A percentile compares a stretch with the other conserved stretches of the same genome.
phyloP scores from a whole-genome alignment of 768 basidiomycete genomes.

The Suillus bovinus region DNA sequence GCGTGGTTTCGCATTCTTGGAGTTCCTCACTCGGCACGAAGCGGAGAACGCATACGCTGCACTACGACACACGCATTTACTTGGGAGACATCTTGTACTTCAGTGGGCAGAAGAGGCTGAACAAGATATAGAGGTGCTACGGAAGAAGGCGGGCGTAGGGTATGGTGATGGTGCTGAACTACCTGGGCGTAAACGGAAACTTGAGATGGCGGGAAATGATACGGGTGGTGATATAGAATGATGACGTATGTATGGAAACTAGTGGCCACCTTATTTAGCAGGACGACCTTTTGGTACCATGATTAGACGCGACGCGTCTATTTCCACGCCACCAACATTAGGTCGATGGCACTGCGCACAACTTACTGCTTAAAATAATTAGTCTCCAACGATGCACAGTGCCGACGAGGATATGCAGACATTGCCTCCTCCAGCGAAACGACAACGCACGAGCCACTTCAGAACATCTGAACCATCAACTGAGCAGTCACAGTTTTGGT shows the following conservation, averaged over 20 bases:
- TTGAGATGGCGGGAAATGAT: constrained; percentile 51
- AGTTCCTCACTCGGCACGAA: constrained; percentile 87
- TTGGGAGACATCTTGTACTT: constrained; percentile 92
- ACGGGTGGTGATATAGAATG: constrained; percentile 32
- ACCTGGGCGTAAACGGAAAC: constrained; percentile 76
- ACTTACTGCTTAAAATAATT: too few relatives aligned
- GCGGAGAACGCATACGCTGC: constrained; percentile 87
- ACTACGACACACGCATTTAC: constrained; percentile 90
- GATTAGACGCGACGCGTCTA: neutral
- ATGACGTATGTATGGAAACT: neutral
- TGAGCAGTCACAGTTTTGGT: constrained; percentile 24
- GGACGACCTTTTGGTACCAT: neutral
- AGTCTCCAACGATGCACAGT: constrained; percentile 8
- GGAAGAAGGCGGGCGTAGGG: constrained; percentile 80
- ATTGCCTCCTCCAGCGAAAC: constrained; percentile 9
- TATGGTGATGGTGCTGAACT: constrained; percentile 67
- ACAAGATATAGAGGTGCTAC: constrained; percentile 71
- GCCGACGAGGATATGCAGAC: constrained; percentile 1
- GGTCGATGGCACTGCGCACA: neutral
- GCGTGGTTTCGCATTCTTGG: constrained; percentile 95
- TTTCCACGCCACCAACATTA: constrained; percentile 12
- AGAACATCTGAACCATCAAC: neutral
- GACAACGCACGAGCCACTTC: constrained; percentile 11
- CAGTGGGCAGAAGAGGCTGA: constrained; percentile 91
- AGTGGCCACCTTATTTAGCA: neutral